These are phyloP conservation scores for Leonotis leonurus DNA, from an alignment of 257 asterid genomes.

Conservation along the genomic window DNA sequence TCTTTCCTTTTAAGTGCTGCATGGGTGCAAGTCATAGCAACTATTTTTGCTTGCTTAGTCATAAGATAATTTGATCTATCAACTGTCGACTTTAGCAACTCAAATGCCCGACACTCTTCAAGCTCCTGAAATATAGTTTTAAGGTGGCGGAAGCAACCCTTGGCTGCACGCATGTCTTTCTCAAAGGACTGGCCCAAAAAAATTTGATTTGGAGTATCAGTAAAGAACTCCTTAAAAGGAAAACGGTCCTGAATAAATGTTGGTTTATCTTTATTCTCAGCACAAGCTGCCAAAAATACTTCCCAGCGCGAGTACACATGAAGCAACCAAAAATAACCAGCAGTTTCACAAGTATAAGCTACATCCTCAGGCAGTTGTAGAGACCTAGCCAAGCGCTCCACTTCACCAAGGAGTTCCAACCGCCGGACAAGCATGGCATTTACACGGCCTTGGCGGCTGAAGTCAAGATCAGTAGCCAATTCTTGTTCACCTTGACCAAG, in stretches of 20 bases:
- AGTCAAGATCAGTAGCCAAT: conserved; percentile 94
- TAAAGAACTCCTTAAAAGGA: conserved; percentile 90
- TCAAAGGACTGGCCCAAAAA: conserved; percentile 70
- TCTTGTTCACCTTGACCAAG: conserved; percentile 99
- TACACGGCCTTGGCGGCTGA: conserved; percentile 99
- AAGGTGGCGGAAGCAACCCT: conserved; percentile 90
- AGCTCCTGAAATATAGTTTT: conserved; percentile 96
- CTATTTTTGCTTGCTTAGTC: conserved; percentile 98
- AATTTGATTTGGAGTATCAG: conserved; percentile 64
- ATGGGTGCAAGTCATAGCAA: conserved; percentile 99
- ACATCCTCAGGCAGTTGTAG: conserved; percentile 93
- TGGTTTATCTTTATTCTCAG: conserved; percentile 59
- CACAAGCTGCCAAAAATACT: conserved; percentile 71
- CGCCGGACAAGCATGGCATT: conserved; percentile 98
- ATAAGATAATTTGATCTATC: conserved; percentile 87
- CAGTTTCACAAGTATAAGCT: conserved; percentile 97
- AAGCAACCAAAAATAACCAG: conserved; percentile 96
- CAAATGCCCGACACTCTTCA: conserved; percentile 98
- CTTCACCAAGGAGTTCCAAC: conserved; percentile 89
- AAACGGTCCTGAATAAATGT: conserved; percentile 69
- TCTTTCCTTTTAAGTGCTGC: conserved; percentile 98
- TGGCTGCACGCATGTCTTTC: conserved; percentile 86
- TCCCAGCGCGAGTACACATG: conserved; percentile 99
- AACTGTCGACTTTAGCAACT: conserved; percentile 90
- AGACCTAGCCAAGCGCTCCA: conserved; percentile 88